Evolutionary conservation across 2,329 filamentous ascomycete species (phyloP).

Genomic region (Xylaria hypoxylon): DNA sequence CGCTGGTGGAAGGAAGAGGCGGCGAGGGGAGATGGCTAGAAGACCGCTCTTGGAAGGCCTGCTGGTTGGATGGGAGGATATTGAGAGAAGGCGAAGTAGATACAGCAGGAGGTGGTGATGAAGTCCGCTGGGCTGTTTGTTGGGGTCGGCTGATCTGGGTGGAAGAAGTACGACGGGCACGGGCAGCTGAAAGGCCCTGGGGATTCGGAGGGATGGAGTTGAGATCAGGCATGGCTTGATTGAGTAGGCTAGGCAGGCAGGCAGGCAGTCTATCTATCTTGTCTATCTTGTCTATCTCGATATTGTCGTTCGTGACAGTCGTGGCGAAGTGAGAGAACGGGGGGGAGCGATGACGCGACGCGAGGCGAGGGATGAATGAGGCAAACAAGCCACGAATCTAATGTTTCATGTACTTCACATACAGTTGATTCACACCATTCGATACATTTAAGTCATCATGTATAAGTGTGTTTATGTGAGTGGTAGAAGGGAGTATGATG

Average conservation of each 20-base stretch:
- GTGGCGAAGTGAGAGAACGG: too few species aligned
- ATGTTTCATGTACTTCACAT: background rate
- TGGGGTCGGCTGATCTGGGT: slow-evolving; percentile 53
- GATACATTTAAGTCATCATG: background rate
- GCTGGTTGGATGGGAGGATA: slow-evolving; percentile 66
- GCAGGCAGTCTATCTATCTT: too few species aligned
- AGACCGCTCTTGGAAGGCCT: slow-evolving; percentile 57
- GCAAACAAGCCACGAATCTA: too few species aligned
- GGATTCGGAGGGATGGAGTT: slow-evolving; percentile 67
- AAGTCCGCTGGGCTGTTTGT: slow-evolving; percentile 43
- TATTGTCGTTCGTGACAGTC: too few species aligned
- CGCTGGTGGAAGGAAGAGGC: slow-evolving; percentile 39
- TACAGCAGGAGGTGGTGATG: slow-evolving; percentile 41
- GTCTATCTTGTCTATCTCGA: too few species aligned
- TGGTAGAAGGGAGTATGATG: background rate
- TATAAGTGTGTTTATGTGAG: background rate
- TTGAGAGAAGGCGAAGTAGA: slow-evolving; percentile 61
- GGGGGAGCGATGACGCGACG: too few species aligned
- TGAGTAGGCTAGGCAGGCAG: background rate
- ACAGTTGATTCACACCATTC: slow-evolving; percentile 3
- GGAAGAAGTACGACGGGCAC: slow-evolving; percentile 60
- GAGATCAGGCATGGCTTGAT: slow-evolving; percentile 56
- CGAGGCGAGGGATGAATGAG: too few species aligned
- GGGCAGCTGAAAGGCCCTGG: slow-evolving; percentile 56
- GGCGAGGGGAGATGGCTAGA: slow-evolving; percentile 52